Evolutionary conservation across 257 asterid species (phyloP).

Genomic region (Solanum chaucha): DNA sequence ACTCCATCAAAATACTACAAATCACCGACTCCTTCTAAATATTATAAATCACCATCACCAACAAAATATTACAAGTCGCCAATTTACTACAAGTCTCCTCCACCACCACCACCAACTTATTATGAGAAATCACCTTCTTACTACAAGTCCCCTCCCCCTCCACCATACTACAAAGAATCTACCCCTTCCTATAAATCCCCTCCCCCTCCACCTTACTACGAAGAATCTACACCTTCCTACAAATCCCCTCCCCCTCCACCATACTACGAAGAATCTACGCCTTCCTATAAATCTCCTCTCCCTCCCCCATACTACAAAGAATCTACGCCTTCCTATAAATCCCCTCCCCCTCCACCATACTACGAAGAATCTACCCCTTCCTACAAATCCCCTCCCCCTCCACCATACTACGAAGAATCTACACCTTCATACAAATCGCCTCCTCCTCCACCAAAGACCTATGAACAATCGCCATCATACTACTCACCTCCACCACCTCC

Average conservation of each 20-base stretch:
- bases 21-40: neutral
- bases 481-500: neutral
- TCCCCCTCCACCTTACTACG: neutral
- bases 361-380: too few relatives aligned
- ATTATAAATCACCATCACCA: neutral
- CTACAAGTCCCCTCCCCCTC: neutral
- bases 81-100: neutral
- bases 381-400: too few relatives aligned
- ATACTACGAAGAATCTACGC: too few relatives aligned
- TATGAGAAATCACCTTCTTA: neutral
- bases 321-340: too few relatives aligned
- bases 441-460: neutral
- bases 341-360: too few relatives aligned
- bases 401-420: too few relatives aligned
- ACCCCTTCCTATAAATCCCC: too few relatives aligned
- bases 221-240: neutral
- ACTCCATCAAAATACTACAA: neutral
- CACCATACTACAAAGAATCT: too few relatives aligned
- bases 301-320: too few relatives aligned
- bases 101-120: neutral
- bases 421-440: neutral
- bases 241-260: neutral
- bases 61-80: neutral
- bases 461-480: neutral
- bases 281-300: too few relatives aligned